Percentiles rank a stretch among this genome's conserved stretches.
Conservation (phyloP, 768 basidiomycete genomes). For the Omphalotus guepiniiformis region DNA sequence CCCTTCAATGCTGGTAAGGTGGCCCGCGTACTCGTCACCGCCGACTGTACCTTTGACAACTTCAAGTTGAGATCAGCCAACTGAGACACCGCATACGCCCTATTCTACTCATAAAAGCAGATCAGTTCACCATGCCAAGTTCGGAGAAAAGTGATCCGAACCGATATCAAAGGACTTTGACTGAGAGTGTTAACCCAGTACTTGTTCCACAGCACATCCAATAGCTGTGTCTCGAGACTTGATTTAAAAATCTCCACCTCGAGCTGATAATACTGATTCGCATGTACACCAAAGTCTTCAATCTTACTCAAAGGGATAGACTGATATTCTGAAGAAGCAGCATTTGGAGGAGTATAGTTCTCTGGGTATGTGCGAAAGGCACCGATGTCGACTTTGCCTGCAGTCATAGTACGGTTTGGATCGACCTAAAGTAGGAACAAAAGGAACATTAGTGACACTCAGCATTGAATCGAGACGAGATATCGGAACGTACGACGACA, state of each 20-base stretch:
- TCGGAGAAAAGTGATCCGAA: conserved; percentile 30
- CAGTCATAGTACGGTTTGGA: conserved; percentile 96
- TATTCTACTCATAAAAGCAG: conserved; percentile 58
- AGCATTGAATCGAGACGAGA: not conserved
- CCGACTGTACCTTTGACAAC: conserved; percentile 63
- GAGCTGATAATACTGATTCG: conserved; percentile 91
- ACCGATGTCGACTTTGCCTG: conserved; percentile 98
- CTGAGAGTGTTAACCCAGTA: conserved; percentile 99
- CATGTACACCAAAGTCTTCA: conserved; percentile 98
- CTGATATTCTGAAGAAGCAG: conserved; percentile 80
- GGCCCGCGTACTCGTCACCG: conserved; percentile 57
- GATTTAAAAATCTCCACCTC: conserved; percentile 97
- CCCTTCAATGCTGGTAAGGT: conserved; percentile 49
- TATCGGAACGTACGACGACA: conserved; percentile 67
- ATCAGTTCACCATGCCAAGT: not conserved
- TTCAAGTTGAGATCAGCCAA: conserved; percentile 89
- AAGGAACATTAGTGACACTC: not conserved
- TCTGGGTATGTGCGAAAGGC: conserved; percentile 98
- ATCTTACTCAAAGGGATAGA: conserved; percentile 96
- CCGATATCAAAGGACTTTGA: conserved; percentile 89
- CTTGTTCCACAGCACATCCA: conserved; percentile 96
- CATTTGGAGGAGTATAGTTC: conserved; percentile 81
- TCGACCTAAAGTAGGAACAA: conserved; percentile 63
- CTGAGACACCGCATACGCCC: conserved; percentile 90
- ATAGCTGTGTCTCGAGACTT: conserved; percentile 77